Percentiles rank a stretch among this genome's conserved stretches.
These are phyloP conservation scores for Mallotus japonicus DNA, from an alignment of 441 rosid genomes.

Conservation along the genomic window DNA sequence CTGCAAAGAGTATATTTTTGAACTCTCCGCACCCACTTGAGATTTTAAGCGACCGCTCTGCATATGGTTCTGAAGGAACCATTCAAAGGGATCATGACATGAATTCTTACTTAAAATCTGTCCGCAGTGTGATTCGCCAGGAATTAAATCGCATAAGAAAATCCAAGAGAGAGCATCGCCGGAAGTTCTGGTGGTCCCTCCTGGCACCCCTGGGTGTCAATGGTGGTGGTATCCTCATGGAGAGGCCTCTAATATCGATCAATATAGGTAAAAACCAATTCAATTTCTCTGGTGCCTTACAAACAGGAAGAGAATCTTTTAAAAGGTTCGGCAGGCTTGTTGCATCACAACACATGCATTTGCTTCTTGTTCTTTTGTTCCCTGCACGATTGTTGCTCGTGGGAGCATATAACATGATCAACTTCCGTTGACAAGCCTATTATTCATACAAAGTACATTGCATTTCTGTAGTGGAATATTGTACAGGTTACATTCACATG, in stretches of 20 bases:
- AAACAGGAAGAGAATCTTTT: slow-evolving; percentile 62
- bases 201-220: slow-evolving; percentile 29
- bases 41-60: slow-evolving; percentile 75
- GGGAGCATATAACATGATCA: slow-evolving; percentile 50
- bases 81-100: slow-evolving; percentile 88
- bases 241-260: slow-evolving; percentile 29
- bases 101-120: slow-evolving; percentile 68
- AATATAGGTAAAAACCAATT: slow-evolving; percentile 35
- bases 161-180: slow-evolving; percentile 51
- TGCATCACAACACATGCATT: slow-evolving; percentile 80
- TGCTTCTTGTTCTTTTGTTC: slow-evolving; percentile 65
- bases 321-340: slow-evolving; percentile 64
- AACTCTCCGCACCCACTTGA: slow-evolving; percentile 96
- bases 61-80: slow-evolving; percentile 83
- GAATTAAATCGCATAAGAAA: slow-evolving; percentile 69
- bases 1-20: slow-evolving; percentile 65
- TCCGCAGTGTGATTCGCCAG: slow-evolving; percentile 60
- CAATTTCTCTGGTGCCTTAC: slow-evolving; percentile 58
- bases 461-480: slow-evolving; percentile 19
- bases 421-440: slow-evolving; percentile 31
- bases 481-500: slow-evolving; percentile 27
- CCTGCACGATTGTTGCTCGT: slow-evolving; percentile 62
- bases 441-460: background rate
- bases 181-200: slow-evolving; percentile 76
- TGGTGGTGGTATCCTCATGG: slow-evolving; percentile 28